A percentile compares a stretch with the other conserved stretches of the same genome.
Evolutionary conservation across 768 basidiomycete species (phyloP).

Genomic region (Macrolepiota dolichaula): DNA sequence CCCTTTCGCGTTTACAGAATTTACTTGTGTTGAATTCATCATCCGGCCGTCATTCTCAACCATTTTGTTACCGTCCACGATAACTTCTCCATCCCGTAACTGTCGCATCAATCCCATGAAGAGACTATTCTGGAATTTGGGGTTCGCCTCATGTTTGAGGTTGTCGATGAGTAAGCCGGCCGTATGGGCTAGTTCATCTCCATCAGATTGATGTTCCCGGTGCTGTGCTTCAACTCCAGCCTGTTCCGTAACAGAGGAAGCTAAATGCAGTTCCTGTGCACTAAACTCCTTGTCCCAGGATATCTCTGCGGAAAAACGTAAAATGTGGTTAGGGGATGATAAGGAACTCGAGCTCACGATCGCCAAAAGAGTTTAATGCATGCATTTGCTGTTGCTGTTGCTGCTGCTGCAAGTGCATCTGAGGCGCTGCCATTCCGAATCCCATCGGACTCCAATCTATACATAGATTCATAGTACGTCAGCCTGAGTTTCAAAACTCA

Average conservation of each 20-base stretch:
- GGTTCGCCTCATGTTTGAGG: conserved; percentile 71
- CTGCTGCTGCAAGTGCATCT: conserved; percentile 24
- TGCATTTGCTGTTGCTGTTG: conserved; percentile 18
- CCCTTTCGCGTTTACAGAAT: conserved; percentile 52
- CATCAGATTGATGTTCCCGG: conserved; percentile 27
- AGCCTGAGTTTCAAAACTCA: background rate
- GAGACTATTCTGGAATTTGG: conserved; percentile 81
- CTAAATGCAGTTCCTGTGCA: conserved; percentile 46
- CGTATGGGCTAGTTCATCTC: conserved; percentile 75
- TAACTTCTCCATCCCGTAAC: conserved; percentile 73
- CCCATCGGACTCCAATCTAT: conserved; percentile 33
- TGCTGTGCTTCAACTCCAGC: conserved; percentile 15
- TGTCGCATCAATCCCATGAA: conserved; percentile 87
- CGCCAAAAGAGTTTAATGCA: conserved; percentile 13
- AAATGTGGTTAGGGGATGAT: background rate
- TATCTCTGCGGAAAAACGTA: conserved; percentile 26
- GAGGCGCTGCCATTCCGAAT: conserved; percentile 27
- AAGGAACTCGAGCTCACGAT: conserved; percentile 36
- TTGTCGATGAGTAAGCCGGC: conserved; percentile 76
- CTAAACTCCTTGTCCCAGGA: conserved; percentile 68
- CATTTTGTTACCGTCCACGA: conserved; percentile 77
- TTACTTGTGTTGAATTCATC: conserved; percentile 16
- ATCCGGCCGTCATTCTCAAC: conserved; percentile 48
- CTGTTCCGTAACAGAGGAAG: conserved; percentile 21
- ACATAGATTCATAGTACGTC: background rate